These are phyloP conservation scores for Smittium culicis DNA, from an alignment of 371 early-diverging fungal genomes.

Conservation along the genomic window DNA sequence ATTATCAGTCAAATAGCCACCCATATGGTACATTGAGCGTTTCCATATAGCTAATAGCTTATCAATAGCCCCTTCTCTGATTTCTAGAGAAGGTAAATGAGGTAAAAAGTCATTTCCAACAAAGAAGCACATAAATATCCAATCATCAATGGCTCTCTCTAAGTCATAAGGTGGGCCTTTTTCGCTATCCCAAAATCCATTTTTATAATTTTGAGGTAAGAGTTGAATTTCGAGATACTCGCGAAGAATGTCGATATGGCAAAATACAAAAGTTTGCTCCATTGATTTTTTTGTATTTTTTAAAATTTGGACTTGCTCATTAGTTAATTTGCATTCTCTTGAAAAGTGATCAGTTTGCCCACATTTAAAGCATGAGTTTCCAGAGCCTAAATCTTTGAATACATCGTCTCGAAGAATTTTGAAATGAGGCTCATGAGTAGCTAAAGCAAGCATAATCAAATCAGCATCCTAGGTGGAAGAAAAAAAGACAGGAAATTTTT, in stretches of 20 bases:
- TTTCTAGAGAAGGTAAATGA: constrained; percentile 93
- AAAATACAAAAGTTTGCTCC: constrained; percentile 74
- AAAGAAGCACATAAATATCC: constrained; percentile 98
- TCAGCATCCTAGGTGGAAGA: constrained; percentile 69
- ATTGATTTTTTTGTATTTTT: constrained; percentile 9
- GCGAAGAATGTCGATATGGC: constrained; percentile 75
- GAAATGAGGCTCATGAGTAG: constrained; percentile 95
- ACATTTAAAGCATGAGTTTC: constrained; percentile 35
- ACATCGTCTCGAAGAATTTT: constrained; percentile 96
- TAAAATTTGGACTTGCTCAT: constrained; percentile 1
- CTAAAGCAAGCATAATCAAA: constrained; percentile 97
- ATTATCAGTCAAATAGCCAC: constrained; percentile 73
- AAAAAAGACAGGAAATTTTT: background rate
- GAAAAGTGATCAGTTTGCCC: constrained; percentile 70
- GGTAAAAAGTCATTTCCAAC: constrained; percentile 99
- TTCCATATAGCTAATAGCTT: constrained; percentile 80
- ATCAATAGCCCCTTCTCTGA: constrained; percentile 94
- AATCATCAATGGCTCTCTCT: constrained; percentile 95
- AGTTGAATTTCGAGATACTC: constrained; percentile 87
- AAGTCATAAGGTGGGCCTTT: constrained; percentile 52
- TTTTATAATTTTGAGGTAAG: constrained; percentile 39
- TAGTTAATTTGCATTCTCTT: constrained; percentile 41
- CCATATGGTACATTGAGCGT: constrained; percentile 47
- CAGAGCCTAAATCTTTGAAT: constrained; percentile 23
- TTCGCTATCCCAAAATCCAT: constrained; percentile 9